Conservation (phyloP, 176 grass and related monocot species). For the Oryza rufipogon region DNA sequence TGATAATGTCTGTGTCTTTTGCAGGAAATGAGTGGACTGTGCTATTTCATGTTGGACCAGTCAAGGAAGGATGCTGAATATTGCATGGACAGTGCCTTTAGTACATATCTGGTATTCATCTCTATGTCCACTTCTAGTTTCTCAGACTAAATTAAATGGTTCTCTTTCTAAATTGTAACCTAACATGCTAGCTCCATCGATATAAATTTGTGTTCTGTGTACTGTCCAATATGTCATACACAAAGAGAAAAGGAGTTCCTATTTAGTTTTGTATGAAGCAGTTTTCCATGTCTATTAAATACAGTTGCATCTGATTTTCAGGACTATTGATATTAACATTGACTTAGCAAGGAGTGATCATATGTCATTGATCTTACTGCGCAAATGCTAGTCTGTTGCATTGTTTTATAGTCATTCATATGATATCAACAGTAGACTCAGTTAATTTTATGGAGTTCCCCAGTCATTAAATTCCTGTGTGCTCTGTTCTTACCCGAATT, state of each 20-base stretch:
- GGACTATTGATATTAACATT: not conserved
- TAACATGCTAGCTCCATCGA: not conserved
- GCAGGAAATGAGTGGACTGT: conserved; percentile 96
- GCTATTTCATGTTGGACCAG: conserved; percentile 97
- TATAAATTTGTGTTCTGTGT: conserved; percentile 15
- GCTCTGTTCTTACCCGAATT: not conserved
- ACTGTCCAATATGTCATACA: conserved; percentile 7
- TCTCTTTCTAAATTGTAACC: conserved; percentile 5
- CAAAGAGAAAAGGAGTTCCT: not conserved
- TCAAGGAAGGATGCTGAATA: conserved; percentile 96
- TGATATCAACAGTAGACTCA: not conserved
- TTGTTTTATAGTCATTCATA: not conserved
- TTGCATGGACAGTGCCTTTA: conserved; percentile 96
- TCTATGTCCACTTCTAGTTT: conserved; percentile 34
- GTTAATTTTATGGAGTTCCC: not conserved
- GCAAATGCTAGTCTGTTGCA: not conserved
- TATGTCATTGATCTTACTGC: not conserved
- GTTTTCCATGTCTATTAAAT: not conserved
- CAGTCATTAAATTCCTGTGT: not conserved
- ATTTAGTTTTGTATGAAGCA: conserved; percentile 15
- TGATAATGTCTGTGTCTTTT: conserved; percentile 47
- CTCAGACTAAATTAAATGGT: conserved; percentile 13
- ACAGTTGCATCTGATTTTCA: not conserved
- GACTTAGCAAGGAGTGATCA: conserved; percentile 6
- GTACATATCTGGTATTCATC: conserved; percentile 82